A percentile compares a stretch with the other conserved stretches of the same genome.
Conservation (phyloP, 108 stramenopile species). For the Conticribra weissflogii region DNA sequence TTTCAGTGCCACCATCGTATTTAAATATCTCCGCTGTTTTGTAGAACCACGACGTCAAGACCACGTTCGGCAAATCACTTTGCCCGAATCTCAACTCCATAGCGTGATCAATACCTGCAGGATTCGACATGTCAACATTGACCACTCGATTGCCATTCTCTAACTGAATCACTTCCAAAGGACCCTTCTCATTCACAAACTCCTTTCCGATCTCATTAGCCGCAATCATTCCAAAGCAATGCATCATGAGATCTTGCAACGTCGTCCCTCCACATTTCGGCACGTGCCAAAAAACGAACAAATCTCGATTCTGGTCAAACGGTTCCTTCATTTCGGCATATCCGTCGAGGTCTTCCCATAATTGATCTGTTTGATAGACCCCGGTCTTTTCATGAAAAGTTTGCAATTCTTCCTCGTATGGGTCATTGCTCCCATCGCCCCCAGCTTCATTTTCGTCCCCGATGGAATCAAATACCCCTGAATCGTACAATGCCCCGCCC, state of each 20-base stretch:
- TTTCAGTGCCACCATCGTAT: not conserved
- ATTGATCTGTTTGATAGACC: constrained; percentile 17
- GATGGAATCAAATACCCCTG: constrained; percentile 3
- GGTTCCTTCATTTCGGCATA: constrained; percentile 44
- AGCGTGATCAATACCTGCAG: constrained; percentile 44
- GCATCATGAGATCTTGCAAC: constrained; percentile 43
- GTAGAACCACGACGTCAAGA: constrained; percentile 45
- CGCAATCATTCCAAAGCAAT: constrained; percentile 47
- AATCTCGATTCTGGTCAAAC: constrained; percentile 22
- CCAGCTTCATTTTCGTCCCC: not conserved
- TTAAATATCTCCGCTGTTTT: constrained; percentile 40
- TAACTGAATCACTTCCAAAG: constrained; percentile 26
- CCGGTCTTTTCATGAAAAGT: constrained; percentile 35
- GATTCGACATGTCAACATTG: constrained; percentile 54
- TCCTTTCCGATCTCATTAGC: constrained; percentile 40
- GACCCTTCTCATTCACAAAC: constrained; percentile 13
- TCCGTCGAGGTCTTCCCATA: constrained; percentile 38
- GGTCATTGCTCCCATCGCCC: not conserved
- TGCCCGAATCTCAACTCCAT: constrained; percentile 41
- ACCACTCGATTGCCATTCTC: constrained; percentile 48
- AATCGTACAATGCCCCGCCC: constrained; percentile 2
- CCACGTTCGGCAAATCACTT: constrained; percentile 47
- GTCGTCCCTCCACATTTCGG: constrained; percentile 46
- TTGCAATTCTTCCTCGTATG: not conserved
- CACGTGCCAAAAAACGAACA: constrained; percentile 45